phyloP scores from a whole-genome alignment of 2,329 filamentous ascomycete genomes.

The Ilyonectria destructans region DNA sequence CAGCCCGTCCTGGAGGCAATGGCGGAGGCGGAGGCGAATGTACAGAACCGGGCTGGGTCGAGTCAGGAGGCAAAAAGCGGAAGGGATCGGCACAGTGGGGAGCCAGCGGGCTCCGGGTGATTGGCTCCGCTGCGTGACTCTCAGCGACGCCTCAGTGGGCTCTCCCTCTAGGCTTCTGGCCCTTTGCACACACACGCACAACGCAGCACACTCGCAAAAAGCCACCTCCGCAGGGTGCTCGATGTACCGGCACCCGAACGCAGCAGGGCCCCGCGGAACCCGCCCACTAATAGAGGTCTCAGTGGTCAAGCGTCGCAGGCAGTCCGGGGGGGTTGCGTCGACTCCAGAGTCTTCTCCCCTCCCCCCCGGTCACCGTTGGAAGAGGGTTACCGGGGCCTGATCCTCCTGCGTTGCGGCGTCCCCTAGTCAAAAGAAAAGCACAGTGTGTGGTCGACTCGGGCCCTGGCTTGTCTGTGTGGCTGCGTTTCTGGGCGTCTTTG shows the following conservation, averaged over 20 bases:
- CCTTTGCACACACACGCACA: conserved; percentile 9
- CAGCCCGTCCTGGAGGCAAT: no score
- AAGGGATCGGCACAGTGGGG: conserved; percentile 23
- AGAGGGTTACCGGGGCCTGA: no score
- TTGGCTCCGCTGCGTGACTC: not conserved
- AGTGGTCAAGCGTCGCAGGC: no score
- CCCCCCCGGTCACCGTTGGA: no score
- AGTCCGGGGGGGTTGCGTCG: no score
- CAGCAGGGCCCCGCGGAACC: no score
- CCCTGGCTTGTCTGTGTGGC: not conserved
- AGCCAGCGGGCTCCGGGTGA: conserved; percentile 5
- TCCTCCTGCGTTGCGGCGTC: no score
- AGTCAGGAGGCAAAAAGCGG: conserved; percentile 29
- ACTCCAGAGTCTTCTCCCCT: no score
- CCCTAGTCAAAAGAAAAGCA: no score
- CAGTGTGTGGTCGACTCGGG: no score
- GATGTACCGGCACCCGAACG: no score
- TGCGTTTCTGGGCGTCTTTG: not conserved
- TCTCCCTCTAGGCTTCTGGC: not conserved
- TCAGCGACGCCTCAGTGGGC: not conserved
- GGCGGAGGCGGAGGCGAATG: not conserved
- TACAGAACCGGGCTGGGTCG: conserved; percentile 10
- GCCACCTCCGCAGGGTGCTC: conserved; percentile 10
- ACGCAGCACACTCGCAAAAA: not conserved
- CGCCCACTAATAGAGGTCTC: no score